A percentile compares a stretch with the other conserved stretches of the same genome.
These are phyloP conservation scores for Austroboletus olivaceoglutinosus DNA, from an alignment of 1,284 basidiomycete genomes.

Conservation along the genomic window DNA sequence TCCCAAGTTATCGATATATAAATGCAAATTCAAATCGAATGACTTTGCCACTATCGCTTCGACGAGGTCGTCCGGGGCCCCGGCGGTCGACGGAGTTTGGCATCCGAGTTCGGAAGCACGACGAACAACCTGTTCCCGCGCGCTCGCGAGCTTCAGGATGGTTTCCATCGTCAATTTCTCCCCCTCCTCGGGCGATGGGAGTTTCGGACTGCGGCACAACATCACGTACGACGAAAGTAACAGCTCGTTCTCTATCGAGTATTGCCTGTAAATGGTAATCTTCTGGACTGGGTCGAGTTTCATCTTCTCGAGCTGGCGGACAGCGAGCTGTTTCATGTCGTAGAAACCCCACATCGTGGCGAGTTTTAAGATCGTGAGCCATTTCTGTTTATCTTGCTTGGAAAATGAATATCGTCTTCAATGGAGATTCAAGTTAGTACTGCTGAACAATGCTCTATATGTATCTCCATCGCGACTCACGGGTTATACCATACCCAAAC, in stretches of 20 bases:
- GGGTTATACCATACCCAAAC: slow-evolving; percentile 72
- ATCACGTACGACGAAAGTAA: slow-evolving; percentile 57
- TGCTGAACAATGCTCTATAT: neutral
- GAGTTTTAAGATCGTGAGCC: slow-evolving; percentile 58
- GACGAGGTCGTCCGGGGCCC: slow-evolving; percentile 37
- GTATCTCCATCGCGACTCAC: slow-evolving; percentile 33
- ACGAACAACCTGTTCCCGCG: slow-evolving; percentile 54
- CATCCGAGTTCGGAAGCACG: slow-evolving; percentile 38
- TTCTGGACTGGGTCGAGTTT: slow-evolving; percentile 58
- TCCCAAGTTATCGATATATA: neutral
- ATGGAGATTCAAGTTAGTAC: slow-evolving; percentile 1
- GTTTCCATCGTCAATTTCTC: slow-evolving; percentile 57
- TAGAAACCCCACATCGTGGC: slow-evolving; percentile 58
- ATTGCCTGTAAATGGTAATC: slow-evolving; percentile 51
- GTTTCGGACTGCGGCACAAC: slow-evolving; percentile 52
- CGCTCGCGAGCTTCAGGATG: slow-evolving; percentile 52
- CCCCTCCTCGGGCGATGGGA: slow-evolving; percentile 58
- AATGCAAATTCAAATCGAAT: slow-evolving; percentile 27
- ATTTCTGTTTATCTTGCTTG: slow-evolving; percentile 42
- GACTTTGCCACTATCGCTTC: slow-evolving; percentile 30
- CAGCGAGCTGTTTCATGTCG: slow-evolving; percentile 56
- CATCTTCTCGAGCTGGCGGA: slow-evolving; percentile 60
- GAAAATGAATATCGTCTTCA: slow-evolving; percentile 18
- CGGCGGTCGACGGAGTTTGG: slow-evolving; percentile 40
- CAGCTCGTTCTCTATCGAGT: slow-evolving; percentile 50